Conservation (phyloP, 306 rosid genomes). For the Prunus kanzakura region DNA sequence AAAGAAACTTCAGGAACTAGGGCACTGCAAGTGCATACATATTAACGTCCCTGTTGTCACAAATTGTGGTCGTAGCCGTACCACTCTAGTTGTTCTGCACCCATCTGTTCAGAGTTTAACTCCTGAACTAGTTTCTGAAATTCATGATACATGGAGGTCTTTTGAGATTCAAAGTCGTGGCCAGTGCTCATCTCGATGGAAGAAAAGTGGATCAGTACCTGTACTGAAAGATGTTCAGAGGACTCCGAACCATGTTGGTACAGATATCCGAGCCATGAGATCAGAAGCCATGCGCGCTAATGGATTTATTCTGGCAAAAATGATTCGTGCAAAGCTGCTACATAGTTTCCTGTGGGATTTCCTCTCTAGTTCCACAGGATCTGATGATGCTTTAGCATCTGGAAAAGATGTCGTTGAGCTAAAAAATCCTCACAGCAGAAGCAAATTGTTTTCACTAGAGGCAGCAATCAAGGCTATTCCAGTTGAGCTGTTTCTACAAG, state of each 20-base stretch:
- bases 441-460: conserved; percentile 66
- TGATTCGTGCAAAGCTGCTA: conserved; percentile 87
- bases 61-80: conserved; percentile 52
- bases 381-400: conserved; percentile 39
- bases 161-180: conserved; percentile 67
- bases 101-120: conserved; percentile 60
- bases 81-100: conserved; percentile 61
- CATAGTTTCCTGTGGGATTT: conserved; percentile 84
- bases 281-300: conserved; percentile 80
- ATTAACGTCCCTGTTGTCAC: conserved; percentile 63
- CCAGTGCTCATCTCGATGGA: conserved; percentile 43
- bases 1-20: conserved; percentile 61
- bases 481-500: conserved; percentile 86
- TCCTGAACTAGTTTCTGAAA: conserved; percentile 68
- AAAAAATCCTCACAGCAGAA: conserved; percentile 55
- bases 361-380: conserved; percentile 40
- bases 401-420: conserved; percentile 24
- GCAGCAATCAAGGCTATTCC: conserved; percentile 70
- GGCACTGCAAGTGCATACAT: conserved; percentile 62
- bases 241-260: conserved; percentile 35
- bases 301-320: conserved; percentile 89
- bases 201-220: conserved; percentile 55
- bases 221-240: conserved; percentile 69
- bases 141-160: conserved; percentile 65
- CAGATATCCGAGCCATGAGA: conserved; percentile 44